Evolutionary conservation across 1,139 yeast species (phyloP).

Genomic region (Kluyveromyces sp.): DNA sequence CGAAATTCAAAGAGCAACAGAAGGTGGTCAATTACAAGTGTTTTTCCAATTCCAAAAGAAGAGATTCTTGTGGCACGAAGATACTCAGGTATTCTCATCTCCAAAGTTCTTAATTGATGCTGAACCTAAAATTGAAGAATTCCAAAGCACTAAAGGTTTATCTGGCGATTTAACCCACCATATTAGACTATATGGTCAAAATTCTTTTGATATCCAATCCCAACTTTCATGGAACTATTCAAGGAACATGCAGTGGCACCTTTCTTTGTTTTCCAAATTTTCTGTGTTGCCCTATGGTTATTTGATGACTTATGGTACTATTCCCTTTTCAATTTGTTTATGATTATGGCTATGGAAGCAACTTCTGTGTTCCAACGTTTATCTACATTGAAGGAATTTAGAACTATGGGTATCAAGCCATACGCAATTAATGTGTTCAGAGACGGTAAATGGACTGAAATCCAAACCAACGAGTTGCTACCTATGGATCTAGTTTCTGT

Average conservation of each 20-base stretch:
- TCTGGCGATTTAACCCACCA: constrained; percentile 48
- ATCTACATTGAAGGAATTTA: constrained; percentile 87
- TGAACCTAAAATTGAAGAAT: constrained; percentile 47
- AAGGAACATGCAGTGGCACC: constrained; percentile 99
- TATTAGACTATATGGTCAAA: constrained; percentile 66
- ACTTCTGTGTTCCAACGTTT: constrained; percentile 95
- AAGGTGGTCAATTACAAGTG: constrained; percentile 56
- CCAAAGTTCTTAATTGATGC: constrained; percentile 74
- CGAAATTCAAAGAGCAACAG: constrained; percentile 48
- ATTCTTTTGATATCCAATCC: constrained; percentile 88
- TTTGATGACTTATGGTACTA: constrained; percentile 97
- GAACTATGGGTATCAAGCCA: constrained; percentile 96
- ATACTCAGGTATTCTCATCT: constrained; percentile 56
- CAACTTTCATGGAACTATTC: constrained; percentile 82
- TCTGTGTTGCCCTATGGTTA: constrained; percentile 93
- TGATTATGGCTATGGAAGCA: constrained; percentile 88
- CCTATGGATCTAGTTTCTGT: constrained; percentile 93
- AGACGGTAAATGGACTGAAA: constrained; percentile 57
- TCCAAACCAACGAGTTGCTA: constrained; percentile 66
- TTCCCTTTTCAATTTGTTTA: constrained; percentile 82
- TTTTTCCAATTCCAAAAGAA: constrained; percentile 89
- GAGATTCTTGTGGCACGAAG: constrained; percentile 64
- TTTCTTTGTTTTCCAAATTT: constrained; percentile 90
- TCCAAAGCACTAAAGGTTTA: constrained; percentile 60
- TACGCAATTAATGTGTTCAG: constrained; percentile 70